Percentiles rank a stretch among this genome's conserved stretches.
These are phyloP conservation scores for Pseudoneurospora amorphoporcata DNA, from an alignment of 495 filamentous ascomycete species.

Conservation along the genomic window DNA sequence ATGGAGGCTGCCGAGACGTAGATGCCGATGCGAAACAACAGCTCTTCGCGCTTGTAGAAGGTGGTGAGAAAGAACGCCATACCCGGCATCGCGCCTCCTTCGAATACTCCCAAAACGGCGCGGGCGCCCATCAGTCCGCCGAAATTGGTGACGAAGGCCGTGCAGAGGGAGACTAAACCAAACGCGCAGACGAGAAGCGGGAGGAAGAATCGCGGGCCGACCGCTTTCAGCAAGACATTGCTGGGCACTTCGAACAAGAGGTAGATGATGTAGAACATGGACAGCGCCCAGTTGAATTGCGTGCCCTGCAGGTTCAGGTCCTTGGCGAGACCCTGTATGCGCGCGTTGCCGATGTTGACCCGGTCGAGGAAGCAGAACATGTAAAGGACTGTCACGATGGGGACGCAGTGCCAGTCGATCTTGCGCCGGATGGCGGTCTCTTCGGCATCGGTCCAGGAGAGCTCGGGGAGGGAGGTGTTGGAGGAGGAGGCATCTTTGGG, in stretches of 20 bases:
- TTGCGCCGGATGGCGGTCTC: conserved; percentile 40
- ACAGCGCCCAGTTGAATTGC: conserved; percentile 49
- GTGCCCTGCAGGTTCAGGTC: conserved; percentile 42
- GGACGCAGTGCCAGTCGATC: conserved; percentile 42
- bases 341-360: conserved; percentile 55
- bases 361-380: conserved; percentile 40
- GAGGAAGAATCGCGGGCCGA: conserved; percentile 53
- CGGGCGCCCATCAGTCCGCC: conserved; percentile 32
- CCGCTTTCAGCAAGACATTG: conserved; percentile 53
- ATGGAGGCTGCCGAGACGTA: conserved; percentile 46
- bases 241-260: conserved; percentile 53
- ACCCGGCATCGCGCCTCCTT: conserved; percentile 44
- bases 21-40: conserved; percentile 46
- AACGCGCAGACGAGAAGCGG: conserved; percentile 45
- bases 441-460: conserved; percentile 40
- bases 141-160: conserved; percentile 35
- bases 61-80: conserved; percentile 44
- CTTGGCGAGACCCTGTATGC: conserved; percentile 47
- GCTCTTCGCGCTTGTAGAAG: conserved; percentile 48
- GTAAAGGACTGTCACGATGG: conserved; percentile 43
- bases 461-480: conserved; percentile 12
- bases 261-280: conserved; percentile 60
- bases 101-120: conserved; percentile 42
- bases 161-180: conserved; percentile 33
- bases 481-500: background rate